phyloP scores from a whole-genome alignment of 176 grass and related monocot genomes.

The Ensete glaucum region DNA sequence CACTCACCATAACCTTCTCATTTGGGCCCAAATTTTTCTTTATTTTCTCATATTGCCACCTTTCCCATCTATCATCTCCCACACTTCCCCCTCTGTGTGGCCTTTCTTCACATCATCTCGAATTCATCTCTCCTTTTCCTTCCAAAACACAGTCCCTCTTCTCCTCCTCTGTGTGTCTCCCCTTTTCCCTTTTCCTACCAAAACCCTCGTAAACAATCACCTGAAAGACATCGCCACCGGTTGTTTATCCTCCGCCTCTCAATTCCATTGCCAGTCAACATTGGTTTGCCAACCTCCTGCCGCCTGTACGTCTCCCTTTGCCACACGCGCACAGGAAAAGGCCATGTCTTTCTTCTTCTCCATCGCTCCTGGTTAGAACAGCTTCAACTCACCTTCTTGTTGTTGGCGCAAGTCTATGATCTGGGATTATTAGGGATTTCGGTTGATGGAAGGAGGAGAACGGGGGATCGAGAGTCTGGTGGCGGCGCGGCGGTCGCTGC shows the following conservation, averaged over 20 bases:
- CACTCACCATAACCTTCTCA: not conserved
- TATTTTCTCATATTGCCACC: not conserved
- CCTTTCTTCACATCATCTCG: not conserved
- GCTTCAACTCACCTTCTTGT: not conserved
- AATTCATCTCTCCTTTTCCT: slow-evolving; percentile 1
- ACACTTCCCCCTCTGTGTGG: too few species aligned
- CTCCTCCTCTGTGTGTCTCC: slow-evolving; percentile 11
- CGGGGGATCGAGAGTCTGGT: slow-evolving; percentile 26
- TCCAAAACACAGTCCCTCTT: slow-evolving; percentile 17
- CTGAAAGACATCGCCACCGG: not conserved
- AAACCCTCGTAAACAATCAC: not conserved
- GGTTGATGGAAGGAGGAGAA: slow-evolving; percentile 1
- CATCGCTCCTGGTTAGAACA: not conserved
- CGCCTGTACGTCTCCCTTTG: not conserved
- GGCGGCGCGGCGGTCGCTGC: slow-evolving; percentile 40
- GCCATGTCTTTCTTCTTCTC: not conserved
- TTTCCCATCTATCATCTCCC: not conserved
- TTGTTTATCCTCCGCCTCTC: not conserved
- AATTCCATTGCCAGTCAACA: not conserved
- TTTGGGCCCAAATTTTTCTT: too few species aligned
- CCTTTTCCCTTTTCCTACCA: not conserved
- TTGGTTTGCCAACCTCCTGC: not conserved
- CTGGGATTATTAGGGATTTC: not conserved
- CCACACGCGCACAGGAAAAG: not conserved
- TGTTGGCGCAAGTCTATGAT: not conserved